Evolutionary conservation across 164 flowering plant genomes (phyloP).

Genomic region (Magnolia kwangsiensis): DNA sequence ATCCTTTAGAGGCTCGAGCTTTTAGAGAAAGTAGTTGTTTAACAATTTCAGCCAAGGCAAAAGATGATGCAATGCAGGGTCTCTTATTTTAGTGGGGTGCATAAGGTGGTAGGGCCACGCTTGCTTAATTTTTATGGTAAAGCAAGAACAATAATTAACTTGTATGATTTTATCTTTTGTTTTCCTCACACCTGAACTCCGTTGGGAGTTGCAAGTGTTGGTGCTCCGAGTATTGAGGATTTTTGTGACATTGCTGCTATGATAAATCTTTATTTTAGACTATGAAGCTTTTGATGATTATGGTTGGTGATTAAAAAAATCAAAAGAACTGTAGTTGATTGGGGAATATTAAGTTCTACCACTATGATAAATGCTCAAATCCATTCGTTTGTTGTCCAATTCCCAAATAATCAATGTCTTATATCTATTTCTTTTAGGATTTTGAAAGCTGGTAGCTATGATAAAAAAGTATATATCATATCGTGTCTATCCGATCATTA

Average conservation of each 20-base stretch:
- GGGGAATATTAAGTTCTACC: too few relatives aligned
- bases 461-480: too few relatives aligned
- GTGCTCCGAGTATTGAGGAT: not conserved
- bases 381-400: too few relatives aligned
- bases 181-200: not conserved
- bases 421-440: too few relatives aligned
- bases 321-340: not conserved
- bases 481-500: too few relatives aligned
- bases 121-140: not conserved
- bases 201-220: not conserved
- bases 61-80: not conserved
- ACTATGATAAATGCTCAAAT: too few relatives aligned
- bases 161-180: not conserved
- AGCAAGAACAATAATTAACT: not conserved
- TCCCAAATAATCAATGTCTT: too few relatives aligned
- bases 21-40: too few relatives aligned
- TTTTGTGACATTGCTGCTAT: not conserved
- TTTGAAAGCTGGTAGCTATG: too few relatives aligned
- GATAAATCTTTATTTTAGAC: too few relatives aligned
- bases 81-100: not conserved
- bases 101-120: not conserved
- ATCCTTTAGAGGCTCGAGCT: too few relatives aligned
- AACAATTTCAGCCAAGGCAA: too few relatives aligned
- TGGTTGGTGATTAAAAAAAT: not conserved
- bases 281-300: not conserved